Evolutionary conservation across 2,329 filamentous ascomycete genomes (phyloP).

Genomic region (Purpureocillium lavendulum): DNA sequence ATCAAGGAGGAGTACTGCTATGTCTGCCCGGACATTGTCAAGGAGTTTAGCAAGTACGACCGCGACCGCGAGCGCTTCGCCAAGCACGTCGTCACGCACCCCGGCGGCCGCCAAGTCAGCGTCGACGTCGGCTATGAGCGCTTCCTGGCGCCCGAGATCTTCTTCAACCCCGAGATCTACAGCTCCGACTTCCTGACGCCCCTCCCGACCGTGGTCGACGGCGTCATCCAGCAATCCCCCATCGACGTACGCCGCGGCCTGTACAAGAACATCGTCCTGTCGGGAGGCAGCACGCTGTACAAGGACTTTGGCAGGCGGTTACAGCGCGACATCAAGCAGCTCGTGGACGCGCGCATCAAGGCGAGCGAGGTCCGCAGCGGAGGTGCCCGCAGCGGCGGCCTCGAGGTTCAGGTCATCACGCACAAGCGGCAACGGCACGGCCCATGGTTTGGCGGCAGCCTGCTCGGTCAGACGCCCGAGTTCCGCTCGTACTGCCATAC

Average conservation of each 20-base stretch:
- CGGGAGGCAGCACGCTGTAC: slow-evolving; percentile 93
- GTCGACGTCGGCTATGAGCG: slow-evolving; percentile 97
- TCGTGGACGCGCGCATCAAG: slow-evolving; percentile 87
- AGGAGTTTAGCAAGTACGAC: slow-evolving; percentile 94
- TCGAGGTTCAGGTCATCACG: slow-evolving; percentile 94
- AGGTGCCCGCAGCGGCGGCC: slow-evolving; percentile 83
- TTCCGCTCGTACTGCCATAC: slow-evolving; percentile 99
- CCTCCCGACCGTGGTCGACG: slow-evolving; percentile 87
- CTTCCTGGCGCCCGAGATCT: slow-evolving; percentile 96
- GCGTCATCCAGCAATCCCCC: slow-evolving; percentile 93
- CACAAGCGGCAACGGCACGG: slow-evolving; percentile 97
- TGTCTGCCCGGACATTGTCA: slow-evolving; percentile 96
- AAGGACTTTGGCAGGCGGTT: slow-evolving; percentile 95
- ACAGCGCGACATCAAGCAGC: slow-evolving; percentile 93
- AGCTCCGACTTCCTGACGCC: slow-evolving; percentile 97
- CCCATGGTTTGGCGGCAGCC: slow-evolving; percentile 95
- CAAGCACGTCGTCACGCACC: slow-evolving; percentile 79
- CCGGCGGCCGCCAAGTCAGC: slow-evolving; percentile 73
- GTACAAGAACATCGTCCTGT: slow-evolving; percentile 99
- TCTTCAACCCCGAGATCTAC: slow-evolving; percentile 99
- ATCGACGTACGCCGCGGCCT: slow-evolving; percentile 95
- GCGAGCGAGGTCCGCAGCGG: slow-evolving; percentile 88
- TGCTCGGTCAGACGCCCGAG: slow-evolving; percentile 94
- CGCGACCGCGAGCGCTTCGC: slow-evolving; percentile 84
- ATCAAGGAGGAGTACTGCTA: slow-evolving; percentile 99